These are phyloP conservation scores for Closterium sp. DNA, from an alignment of 139 green algal genomes.

Conservation along the genomic window DNA sequence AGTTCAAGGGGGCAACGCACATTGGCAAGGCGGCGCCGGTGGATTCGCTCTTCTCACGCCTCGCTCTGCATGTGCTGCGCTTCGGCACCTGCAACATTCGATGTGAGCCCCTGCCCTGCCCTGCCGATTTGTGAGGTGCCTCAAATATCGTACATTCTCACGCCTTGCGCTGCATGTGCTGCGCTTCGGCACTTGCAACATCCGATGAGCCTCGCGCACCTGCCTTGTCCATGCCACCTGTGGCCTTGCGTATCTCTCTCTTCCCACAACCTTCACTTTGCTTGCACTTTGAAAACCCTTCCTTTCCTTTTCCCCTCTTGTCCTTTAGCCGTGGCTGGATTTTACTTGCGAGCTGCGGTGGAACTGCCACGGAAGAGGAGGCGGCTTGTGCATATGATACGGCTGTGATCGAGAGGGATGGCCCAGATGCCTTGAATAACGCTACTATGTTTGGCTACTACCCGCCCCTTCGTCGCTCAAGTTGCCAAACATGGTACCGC, in stretches of 20 bases:
- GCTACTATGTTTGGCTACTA: neutral
- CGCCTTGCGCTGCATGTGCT: no score
- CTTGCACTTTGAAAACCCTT: no score
- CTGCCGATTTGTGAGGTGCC: neutral
- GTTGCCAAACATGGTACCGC: neutral
- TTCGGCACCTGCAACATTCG: conserved; percentile 34
- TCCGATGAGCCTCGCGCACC: no score
- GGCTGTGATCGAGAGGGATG: neutral
- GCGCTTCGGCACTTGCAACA: no score
- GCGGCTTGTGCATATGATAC: neutral
- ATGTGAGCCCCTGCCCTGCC: neutral
- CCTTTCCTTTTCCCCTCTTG: no score
- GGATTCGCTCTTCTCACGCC: conserved; percentile 28
- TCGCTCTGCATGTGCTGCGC: conserved; percentile 28
- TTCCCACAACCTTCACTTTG: no score
- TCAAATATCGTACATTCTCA: neutral
- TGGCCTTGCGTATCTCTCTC: no score
- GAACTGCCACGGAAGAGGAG: no score
- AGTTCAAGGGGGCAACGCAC: neutral
- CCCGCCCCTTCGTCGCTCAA: neutral
- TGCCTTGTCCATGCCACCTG: no score
- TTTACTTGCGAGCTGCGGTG: neutral
- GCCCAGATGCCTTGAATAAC: neutral
- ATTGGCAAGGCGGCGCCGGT: conserved; percentile 31
- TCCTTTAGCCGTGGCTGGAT: neutral